These are phyloP conservation scores for Saccharomyces pastorianus DNA, from an alignment of 1,139 yeast species.

Conservation along the genomic window DNA sequence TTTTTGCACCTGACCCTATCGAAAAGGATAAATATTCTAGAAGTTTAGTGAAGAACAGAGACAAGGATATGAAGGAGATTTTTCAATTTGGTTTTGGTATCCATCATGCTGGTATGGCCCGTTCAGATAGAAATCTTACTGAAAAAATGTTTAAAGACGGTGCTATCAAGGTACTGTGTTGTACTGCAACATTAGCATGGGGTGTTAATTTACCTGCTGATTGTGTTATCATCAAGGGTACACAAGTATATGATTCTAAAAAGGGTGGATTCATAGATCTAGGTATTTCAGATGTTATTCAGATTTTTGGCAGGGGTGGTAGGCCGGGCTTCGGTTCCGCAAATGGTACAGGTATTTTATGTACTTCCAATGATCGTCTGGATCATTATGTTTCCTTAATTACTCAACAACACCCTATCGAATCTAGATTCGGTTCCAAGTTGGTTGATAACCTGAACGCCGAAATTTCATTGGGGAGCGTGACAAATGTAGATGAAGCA, in stretches of 20 bases:
- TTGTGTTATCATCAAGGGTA: constrained; percentile 91
- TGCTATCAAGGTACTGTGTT: constrained; percentile 79
- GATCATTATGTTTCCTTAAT: constrained; percentile 82
- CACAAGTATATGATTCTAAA: constrained; percentile 90
- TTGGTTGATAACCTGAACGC: constrained; percentile 91
- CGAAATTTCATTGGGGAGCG: constrained; percentile 91
- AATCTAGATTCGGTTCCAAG: constrained; percentile 68
- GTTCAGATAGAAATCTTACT: constrained; percentile 82
- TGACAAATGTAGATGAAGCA: constrained; percentile 89
- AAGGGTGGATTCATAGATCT: constrained; percentile 91
- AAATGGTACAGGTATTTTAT: constrained; percentile 84
- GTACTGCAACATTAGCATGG: constrained; percentile 99
- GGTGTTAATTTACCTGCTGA: constrained; percentile 99
- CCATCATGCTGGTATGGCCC: constrained; percentile 95
- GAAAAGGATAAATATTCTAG: constrained; percentile 41
- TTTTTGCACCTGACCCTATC: constrained; percentile 51
- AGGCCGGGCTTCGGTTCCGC: constrained; percentile 87
- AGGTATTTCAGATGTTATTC: constrained; percentile 94
- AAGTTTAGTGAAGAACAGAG: constrained; percentile 69
- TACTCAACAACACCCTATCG: constrained; percentile 95
- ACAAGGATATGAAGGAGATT: constrained; percentile 72
- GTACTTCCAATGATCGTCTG: constrained; percentile 72
- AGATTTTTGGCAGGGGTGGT: constrained; percentile 98
- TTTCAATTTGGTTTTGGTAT: constrained; percentile 81
- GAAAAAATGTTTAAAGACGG: constrained; percentile 85